Evolutionary conservation across 2,329 filamentous ascomycete genomes (phyloP), one percentile per base, ranked within the genome.

Genomic region (Sarocladium brachiariae): DNA sequence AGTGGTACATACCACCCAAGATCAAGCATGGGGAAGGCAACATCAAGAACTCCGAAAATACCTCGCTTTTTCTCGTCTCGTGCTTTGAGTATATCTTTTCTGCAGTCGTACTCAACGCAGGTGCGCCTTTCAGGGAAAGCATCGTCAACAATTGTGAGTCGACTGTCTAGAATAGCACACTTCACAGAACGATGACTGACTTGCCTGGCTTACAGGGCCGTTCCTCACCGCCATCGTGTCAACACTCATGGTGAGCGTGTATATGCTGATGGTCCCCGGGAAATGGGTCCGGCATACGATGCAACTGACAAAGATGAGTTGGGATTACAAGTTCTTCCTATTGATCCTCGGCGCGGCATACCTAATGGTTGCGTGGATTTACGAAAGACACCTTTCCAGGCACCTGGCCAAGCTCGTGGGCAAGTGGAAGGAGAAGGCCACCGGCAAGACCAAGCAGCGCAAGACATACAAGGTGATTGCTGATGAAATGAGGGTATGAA

Each of bases 1-100:
- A 83, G 5, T 99, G 92, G 90, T 96, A 89, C 63, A 81, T 86
- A 49, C 89, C 91, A 14, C 93, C 93, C 0, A 75, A 83, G 51
- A 65, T 95, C 23, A 80, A 90, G 61, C 80, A 78, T 23, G 79
- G 95, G 25, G 86, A 93, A 61, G 86, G 87, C 21, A 95, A 93
- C 63, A 86, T 91, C 50, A 78, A 86, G 60, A 97, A 97, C 66
- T 96, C 89, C 9, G 87, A 97, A 61, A 97, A 99, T 61, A 96
- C 92, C 0, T 83, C 87, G 0, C 72, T 99, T 1, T 99, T 99
- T 71, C 70, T 97, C 25, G 75, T 91, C 4, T 95, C 87, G 2
- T 96, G 90, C 65, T 97, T 91, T 61, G 91, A 97, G 65, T 99
- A 99, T 66, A 95, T 95, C 33, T 76, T 96, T 19, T 87, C 89